Conservation (phyloP, 129 eudicot genomes). For the carrot (Daucus carota) region DNA sequence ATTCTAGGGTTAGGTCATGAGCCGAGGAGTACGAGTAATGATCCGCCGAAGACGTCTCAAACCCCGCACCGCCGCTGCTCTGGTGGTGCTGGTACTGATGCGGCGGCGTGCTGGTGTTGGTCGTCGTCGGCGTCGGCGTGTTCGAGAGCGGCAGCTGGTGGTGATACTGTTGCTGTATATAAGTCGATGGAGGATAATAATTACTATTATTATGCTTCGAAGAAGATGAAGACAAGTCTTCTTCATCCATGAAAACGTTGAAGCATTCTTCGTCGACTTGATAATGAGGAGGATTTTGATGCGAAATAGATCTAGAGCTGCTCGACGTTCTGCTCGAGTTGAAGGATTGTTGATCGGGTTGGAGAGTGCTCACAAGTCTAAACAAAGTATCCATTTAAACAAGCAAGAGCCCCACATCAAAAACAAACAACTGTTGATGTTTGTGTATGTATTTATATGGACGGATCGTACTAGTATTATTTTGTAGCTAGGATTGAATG, state of each 20-base stretch:
- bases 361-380: slow-evolving; percentile 65
- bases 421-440: slow-evolving; percentile 9
- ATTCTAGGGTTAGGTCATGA: slow-evolving; percentile 50
- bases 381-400: slow-evolving; percentile 84
- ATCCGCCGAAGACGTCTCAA: slow-evolving; percentile 30
- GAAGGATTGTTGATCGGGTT: slow-evolving; percentile 46
- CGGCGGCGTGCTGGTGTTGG: slow-evolving; percentile 33
- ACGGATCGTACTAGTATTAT: not conserved
- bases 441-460: not conserved
- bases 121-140: slow-evolving; percentile 32
- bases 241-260: slow-evolving; percentile 96
- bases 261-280: slow-evolving; percentile 85
- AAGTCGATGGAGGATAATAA: slow-evolving; percentile 23
- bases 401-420: slow-evolving; percentile 31
- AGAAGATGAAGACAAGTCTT: slow-evolving; percentile 77
- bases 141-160: slow-evolving; percentile 27
- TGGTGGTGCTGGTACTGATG: slow-evolving; percentile 26
- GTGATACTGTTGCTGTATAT: slow-evolving; percentile 17
- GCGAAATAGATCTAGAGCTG: slow-evolving; percentile 62
- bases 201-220: slow-evolving; percentile 20
- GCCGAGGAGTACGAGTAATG: slow-evolving; percentile 39
- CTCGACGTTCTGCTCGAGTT: slow-evolving; percentile 69
- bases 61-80: slow-evolving; percentile 19
- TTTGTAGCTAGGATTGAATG: not conserved
- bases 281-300: slow-evolving; percentile 20